phyloP scores from a whole-genome alignment of 73 alveolate genomes.

The Blepharisma stoltei region DNA sequence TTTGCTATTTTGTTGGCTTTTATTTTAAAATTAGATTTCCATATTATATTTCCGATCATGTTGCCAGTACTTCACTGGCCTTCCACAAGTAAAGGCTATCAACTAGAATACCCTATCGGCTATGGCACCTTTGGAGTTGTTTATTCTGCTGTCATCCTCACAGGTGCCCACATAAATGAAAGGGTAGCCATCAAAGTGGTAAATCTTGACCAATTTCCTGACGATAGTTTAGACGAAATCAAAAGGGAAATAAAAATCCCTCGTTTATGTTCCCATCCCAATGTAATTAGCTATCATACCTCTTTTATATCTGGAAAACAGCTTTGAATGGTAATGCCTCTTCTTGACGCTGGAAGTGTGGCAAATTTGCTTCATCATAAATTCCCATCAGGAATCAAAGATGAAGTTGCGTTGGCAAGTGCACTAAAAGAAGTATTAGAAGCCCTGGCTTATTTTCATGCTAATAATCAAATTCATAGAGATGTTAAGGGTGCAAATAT shows the following conservation, averaged over 20 bases:
- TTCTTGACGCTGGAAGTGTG: slow-evolving; percentile 44
- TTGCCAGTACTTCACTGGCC: slow-evolving; percentile 32
- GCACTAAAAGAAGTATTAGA: slow-evolving; percentile 30
- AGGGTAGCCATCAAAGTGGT: slow-evolving; percentile 36
- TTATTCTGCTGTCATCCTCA: background rate
- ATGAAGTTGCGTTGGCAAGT: slow-evolving; percentile 40
- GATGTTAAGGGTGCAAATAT: slow-evolving; percentile 78
- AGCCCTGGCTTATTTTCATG: slow-evolving; percentile 68
- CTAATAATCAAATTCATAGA: slow-evolving; percentile 74
- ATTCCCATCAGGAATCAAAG: slow-evolving; percentile 33
- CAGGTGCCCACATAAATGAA: slow-evolving; percentile 33
- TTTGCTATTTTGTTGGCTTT: no score
- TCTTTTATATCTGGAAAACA: slow-evolving; percentile 30
- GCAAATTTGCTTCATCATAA: slow-evolving; percentile 36
- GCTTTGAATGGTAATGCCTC: slow-evolving; percentile 48
- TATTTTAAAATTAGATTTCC: no score
- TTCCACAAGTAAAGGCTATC: slow-evolving; percentile 17
- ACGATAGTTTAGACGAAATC: slow-evolving; percentile 37
- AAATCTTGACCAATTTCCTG: slow-evolving; percentile 42
- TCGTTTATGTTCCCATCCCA: slow-evolving; percentile 25
- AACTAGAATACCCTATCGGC: slow-evolving; percentile 35
- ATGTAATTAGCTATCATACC: slow-evolving; percentile 27
- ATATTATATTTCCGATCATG: no score
- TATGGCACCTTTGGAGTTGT: slow-evolving; percentile 43
- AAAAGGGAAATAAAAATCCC: slow-evolving; percentile 34